Base-by-base conservation (phyloP, 1,284 basidiomycete species). In the Sparassis latifolia region DNA sequence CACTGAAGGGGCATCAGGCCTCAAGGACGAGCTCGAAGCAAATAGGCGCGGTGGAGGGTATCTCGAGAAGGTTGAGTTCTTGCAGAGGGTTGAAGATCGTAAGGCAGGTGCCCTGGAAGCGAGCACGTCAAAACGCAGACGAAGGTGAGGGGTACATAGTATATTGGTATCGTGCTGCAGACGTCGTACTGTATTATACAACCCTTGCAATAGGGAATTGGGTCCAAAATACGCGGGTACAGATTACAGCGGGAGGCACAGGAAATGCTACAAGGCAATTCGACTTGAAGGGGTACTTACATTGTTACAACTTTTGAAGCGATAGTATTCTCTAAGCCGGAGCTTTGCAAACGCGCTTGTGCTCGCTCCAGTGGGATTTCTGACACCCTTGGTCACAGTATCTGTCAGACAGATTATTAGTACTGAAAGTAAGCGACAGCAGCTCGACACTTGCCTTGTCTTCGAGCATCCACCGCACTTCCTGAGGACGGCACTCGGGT, bases 41-140 rank as follows among this genome's bases (percentile, higher is more conserved):
- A 83, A 90, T 54, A 69, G 83, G 45, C 75, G 82, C 45, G 78
- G 81, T 1, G 86, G 86, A 27, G 87, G 89, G 0, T 92, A 86
- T 66, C 71, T 92, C 20, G 89, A 89, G 58, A 90, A 86, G 66
- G 79, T 89, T 29, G 86, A 89, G 42, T 92, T 92, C 61, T 64
- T 92, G 58, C 70, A 83, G 51, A 71, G 89, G 42, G 89, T 91
- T 0, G 83, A 80, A 39, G 80, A 82, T 45, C 73, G 85, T 52
- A 82, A 77, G 64, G 86, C 86, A 44, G 78, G 80, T 45, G 74
- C 72, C 1, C 63, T 86, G 20, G 84, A 87, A 41, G 71, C 75
- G 3, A 75, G 65, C 55, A 79, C 77, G 56, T 73, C 60, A 48
- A 89, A 87, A 62, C 45, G 52, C 10, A 50, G 48, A 42, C 20